These are phyloP conservation scores for Entonaema liquescens DNA, from an alignment of 495 filamentous ascomycete species.

Conservation along the genomic window DNA sequence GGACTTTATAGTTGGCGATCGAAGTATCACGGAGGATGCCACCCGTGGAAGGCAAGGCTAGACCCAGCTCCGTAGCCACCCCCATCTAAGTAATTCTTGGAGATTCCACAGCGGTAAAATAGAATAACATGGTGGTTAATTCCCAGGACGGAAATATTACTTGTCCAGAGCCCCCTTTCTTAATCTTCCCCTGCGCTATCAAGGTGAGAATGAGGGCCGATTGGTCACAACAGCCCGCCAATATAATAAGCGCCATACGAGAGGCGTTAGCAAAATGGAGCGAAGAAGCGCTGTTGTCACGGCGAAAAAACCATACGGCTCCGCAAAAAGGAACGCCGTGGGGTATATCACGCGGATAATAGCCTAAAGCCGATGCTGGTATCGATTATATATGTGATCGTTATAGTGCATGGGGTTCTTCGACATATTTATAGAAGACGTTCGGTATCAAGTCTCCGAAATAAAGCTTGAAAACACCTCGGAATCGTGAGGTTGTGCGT, in stretches of 20 bases:
- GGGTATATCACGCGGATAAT: constrained; percentile 29
- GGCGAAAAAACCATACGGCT: constrained; percentile 20
- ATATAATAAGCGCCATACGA: constrained; percentile 23
- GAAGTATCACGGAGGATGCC: constrained; percentile 26
- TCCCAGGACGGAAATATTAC: constrained; percentile 34
- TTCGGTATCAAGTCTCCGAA: constrained; percentile 27
- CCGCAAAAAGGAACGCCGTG: constrained; percentile 26
- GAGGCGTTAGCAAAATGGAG: neutral
- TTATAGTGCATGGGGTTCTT: constrained; percentile 29
- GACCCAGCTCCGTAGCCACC: constrained; percentile 29
- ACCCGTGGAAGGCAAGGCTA: constrained; percentile 29
- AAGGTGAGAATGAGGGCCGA: constrained; percentile 28
- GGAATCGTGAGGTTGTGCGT: neutral
- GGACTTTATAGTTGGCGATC: constrained; percentile 31
- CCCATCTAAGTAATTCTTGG: constrained; percentile 16
- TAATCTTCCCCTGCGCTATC: constrained; percentile 16
- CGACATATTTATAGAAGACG: constrained; percentile 33
- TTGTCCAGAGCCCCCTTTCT: constrained; percentile 12
- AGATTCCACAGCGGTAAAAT: constrained; percentile 37
- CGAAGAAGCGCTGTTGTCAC: constrained; percentile 3
- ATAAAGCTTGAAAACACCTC: constrained; percentile 8
- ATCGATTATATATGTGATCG: constrained; percentile 20
- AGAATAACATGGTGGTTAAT: constrained; percentile 31
- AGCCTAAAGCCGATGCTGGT: constrained; percentile 37
- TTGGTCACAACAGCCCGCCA: constrained; percentile 32